phyloP scores from a whole-genome alignment of 352 stramenopile genomes.

The Pythium myriotylum region DNA sequence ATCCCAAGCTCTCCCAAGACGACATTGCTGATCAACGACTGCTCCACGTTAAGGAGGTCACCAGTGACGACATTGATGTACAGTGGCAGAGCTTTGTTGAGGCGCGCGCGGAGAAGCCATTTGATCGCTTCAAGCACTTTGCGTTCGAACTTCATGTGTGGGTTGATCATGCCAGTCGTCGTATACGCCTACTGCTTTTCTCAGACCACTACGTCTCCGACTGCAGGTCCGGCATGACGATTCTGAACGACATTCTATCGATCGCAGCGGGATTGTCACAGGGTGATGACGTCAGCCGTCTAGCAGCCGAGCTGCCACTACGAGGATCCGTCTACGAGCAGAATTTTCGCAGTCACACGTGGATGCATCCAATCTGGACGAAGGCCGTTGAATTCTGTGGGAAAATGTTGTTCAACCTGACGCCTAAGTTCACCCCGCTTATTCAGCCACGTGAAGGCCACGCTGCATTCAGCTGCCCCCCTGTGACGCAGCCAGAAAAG shows the following conservation, averaged over 20 bases:
- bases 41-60: background rate
- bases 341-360: conserved; percentile 25
- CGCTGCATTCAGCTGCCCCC: conserved; percentile 19
- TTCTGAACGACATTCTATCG: conserved; percentile 38
- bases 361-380: conserved; percentile 17
- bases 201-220: conserved; percentile 52
- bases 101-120: background rate
- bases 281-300: background rate
- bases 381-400: conserved; percentile 23
- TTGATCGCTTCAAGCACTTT: conserved; percentile 17
- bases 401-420: conserved; percentile 21
- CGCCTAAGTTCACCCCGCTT: conserved; percentile 26
- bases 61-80: background rate
- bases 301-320: conserved; percentile 26
- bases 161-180: conserved; percentile 11
- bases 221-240: conserved; percentile 36
- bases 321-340: conserved; percentile 45
- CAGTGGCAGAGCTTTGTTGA: conserved; percentile 11
- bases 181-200: conserved; percentile 48
- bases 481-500: no score
- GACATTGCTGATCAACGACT: conserved; percentile 1
- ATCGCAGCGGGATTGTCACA: conserved; percentile 1
- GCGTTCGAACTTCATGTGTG: conserved; percentile 27
- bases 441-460: conserved; percentile 35
- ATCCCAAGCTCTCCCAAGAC: conserved; percentile 26